Evolutionary conservation across 371 early-diverging fungal species (phyloP).

Genomic region (Coemansia sp.): DNA sequence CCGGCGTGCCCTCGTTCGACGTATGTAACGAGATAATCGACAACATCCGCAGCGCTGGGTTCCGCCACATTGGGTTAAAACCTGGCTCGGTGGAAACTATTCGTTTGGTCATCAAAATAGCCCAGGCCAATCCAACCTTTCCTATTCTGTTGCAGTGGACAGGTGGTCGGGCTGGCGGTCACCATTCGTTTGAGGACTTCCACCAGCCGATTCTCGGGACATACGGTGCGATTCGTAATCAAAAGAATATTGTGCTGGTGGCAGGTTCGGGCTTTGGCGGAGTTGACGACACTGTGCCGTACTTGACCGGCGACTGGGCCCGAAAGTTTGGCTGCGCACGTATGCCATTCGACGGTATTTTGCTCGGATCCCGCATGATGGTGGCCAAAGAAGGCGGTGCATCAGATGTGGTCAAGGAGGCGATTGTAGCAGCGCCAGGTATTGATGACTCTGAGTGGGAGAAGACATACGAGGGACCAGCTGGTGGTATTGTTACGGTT

Average conservation of each 20-base stretch:
- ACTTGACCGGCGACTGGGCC: conserved; percentile 93
- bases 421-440: conserved; percentile 88
- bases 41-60: conserved; percentile 76
- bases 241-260: conserved; percentile 83
- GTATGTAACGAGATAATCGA: conserved; percentile 84
- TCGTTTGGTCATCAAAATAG: conserved; percentile 84
- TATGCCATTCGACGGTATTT: conserved; percentile 95
- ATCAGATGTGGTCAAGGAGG: conserved; percentile 81
- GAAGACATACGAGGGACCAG: conserved; percentile 84
- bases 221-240: conserved; percentile 85
- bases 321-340: conserved; percentile 78
- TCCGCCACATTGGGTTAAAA: conserved; percentile 90
- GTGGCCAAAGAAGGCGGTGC: conserved; percentile 90
- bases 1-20: conserved; percentile 91
- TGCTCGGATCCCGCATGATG: conserved; percentile 94
- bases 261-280: conserved; percentile 93
- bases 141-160: conserved; percentile 95
- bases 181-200: conserved; percentile 95
- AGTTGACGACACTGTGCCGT: conserved; percentile 87
- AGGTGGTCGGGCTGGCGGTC: conserved; percentile 96
- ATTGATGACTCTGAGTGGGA: conserved; percentile 90
- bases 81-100: conserved; percentile 87
- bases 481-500: conserved; percentile 91
- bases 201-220: conserved; percentile 92
- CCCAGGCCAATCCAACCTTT: conserved; percentile 84